Conservation (phyloP, 1,284 basidiomycete genomes). For the Fomitopsis palustris region DNA sequence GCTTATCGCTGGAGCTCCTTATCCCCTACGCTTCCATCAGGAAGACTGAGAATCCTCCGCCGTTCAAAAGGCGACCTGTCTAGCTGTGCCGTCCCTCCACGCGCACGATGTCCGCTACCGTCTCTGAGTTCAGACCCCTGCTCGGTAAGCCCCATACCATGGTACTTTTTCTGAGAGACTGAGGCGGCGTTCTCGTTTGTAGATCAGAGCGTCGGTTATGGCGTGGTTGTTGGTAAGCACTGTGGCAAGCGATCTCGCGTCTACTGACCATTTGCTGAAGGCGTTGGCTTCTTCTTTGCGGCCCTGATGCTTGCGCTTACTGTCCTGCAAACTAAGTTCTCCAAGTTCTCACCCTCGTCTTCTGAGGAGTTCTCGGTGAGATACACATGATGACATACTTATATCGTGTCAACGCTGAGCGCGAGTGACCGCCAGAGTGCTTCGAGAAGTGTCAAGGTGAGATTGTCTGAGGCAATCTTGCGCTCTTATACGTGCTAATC, state of each 20-base stretch:
- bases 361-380: constrained; percentile 55
- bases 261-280: constrained; percentile 17
- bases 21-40: too few species aligned
- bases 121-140: constrained; percentile 27
- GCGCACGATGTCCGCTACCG: constrained; percentile 4
- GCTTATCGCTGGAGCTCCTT: too few species aligned
- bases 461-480: not conserved
- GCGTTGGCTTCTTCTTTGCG: constrained; percentile 50
- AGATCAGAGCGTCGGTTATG: constrained; percentile 48
- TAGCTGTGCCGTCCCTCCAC: too few species aligned
- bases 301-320: constrained; percentile 44
- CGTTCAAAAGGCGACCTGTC: too few species aligned
- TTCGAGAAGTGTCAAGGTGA: constrained; percentile 46
- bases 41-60: too few species aligned
- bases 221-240: constrained; percentile 42
- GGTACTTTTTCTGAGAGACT: too few species aligned
- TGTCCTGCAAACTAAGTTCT: constrained; percentile 43
- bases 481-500: constrained; percentile 13
- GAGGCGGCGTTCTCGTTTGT: too few species aligned
- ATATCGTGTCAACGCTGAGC: not conserved
- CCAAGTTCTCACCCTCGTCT: constrained; percentile 41
- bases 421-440: constrained; percentile 29
- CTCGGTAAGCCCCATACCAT: constrained; percentile 24
- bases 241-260: not conserved
- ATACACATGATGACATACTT: not conserved